phyloP scores from a whole-genome alignment of 2,329 filamentous ascomycete genomes.

The Pestalotiopsis sp. region DNA sequence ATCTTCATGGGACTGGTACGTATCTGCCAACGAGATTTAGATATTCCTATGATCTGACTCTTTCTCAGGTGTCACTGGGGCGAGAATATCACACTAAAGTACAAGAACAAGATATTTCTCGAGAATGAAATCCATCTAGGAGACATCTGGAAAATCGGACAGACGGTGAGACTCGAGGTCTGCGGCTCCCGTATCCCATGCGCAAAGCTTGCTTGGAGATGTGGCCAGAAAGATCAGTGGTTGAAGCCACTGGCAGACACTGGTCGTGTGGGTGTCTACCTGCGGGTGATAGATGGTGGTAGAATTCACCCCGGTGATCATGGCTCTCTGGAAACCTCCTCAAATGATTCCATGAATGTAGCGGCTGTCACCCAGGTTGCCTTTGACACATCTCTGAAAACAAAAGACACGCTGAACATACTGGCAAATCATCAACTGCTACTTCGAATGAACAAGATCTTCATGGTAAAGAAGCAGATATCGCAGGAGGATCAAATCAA shows the following conservation, averaged over 20 bases:
- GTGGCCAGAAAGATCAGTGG: constrained; percentile 26
- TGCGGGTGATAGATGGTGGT: constrained; percentile 23
- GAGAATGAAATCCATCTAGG: constrained; percentile 24
- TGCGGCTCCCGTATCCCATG: constrained; percentile 26
- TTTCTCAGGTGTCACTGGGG: constrained; percentile 24
- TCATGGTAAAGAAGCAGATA: constrained; percentile 17
- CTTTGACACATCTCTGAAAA: constrained; percentile 25
- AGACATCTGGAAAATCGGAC: constrained; percentile 25
- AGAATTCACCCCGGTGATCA: constrained; percentile 23
- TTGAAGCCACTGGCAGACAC: constrained; percentile 22
- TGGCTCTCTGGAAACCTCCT: constrained; percentile 18
- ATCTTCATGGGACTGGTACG: constrained; percentile 20
- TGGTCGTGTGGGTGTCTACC: constrained; percentile 23
- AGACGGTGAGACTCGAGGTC: constrained; percentile 22
- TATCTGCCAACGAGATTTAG: neutral
- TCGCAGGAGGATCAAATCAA: constrained; percentile 20
- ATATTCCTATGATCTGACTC: too few species aligned
- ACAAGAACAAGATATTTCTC: constrained; percentile 16
- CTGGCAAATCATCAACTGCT: constrained; percentile 24
- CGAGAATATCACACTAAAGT: constrained; percentile 25
- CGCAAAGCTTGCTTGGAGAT: constrained; percentile 26
- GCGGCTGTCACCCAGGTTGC: constrained; percentile 22
- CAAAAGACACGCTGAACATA: constrained; percentile 24
- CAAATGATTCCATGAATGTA: constrained; percentile 19
- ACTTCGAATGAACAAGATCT: constrained; percentile 23